These are phyloP conservation scores for Boletus pseudo-olivaceus DNA, from an alignment of 768 basidiomycete species.

Conservation along the genomic window DNA sequence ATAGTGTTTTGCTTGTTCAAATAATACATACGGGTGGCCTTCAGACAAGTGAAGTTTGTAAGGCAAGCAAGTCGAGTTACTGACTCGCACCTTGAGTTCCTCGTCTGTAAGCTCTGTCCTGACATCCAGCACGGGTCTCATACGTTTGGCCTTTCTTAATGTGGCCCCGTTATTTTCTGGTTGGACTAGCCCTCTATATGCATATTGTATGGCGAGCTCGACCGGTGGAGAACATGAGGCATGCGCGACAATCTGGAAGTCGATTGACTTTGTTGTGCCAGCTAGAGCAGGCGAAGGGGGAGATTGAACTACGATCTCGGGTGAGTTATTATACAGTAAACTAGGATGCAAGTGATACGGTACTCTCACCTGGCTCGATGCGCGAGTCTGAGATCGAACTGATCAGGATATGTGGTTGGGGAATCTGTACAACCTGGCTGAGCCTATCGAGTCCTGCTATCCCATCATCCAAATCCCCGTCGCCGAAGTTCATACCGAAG, in stretches of 20 bases:
- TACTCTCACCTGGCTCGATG: conserved; percentile 6
- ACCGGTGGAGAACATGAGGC: conserved; percentile 1
- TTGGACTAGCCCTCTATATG: background rate
- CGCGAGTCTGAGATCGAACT: background rate
- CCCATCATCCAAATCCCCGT: conserved; percentile 27
- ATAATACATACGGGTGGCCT: conserved; percentile 68
- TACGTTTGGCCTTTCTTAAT: conserved; percentile 44
- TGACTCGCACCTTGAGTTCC: conserved; percentile 59
- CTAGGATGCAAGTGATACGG: background rate
- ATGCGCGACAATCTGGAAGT: background rate
- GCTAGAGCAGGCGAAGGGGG: conserved; percentile 1
- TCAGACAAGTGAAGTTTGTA: background rate
- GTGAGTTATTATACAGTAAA: background rate
- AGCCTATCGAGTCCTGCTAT: conserved; percentile 3
- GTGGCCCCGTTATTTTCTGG: background rate
- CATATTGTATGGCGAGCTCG: background rate
- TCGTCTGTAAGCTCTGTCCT: conserved; percentile 81
- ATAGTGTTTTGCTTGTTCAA: conserved; percentile 56
- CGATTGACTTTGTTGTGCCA: conserved; percentile 3
- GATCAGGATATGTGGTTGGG: background rate
- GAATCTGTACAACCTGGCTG: background rate
- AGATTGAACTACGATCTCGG: conserved; percentile 1
- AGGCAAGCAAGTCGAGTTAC: background rate
- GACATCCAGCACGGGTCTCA: conserved; percentile 60
- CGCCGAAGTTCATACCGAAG: conserved; percentile 12